Base-by-base conservation (phyloP, 176 grass and related monocot genomes). In the barley (Hordeum vulgare) region DNA sequence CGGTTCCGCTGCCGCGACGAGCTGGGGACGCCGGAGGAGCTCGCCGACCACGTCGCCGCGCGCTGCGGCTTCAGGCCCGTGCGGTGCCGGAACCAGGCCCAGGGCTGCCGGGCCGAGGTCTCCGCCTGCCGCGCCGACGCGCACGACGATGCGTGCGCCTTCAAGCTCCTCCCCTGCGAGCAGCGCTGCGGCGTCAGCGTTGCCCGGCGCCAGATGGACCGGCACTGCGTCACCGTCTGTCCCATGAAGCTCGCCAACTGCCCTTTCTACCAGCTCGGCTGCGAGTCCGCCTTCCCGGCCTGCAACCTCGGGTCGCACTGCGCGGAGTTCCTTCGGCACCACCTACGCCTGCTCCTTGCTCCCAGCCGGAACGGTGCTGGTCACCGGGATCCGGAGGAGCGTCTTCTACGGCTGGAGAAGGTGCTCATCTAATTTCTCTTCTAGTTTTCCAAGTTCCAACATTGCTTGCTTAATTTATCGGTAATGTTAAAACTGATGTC, bases 271-370 rank as follows among this genome's bases (percentile, higher is more conserved):
- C 51, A 35, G 74, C 49, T 76, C 11, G 65, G 63, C 51, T 76
- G 74, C 41, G 74, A 76, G 74, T 76, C 74, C 31, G 74, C 74
- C 31, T 76, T 76, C 74, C 74, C 74, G 11, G 53, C 31, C 18
- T 59, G 74, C 2, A 76, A 76, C 11, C 51, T 76, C 7, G 31
- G 21, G 1, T 58, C 53, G 1, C 74, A 76, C 53, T 76, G 74
- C 74, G 11, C 6, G 0, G 31, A 76, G 51, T 76, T 76, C 2
- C 31, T 76, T 0, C 51, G 31, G 57, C 34, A 31, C 0, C 74
- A 76, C 51, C 11, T 76, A 3, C 74, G 49, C 5, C 49, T 76
- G 1, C 73, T 76, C 29, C 20, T 23, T 8, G 11, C 14, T 23
- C 6, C 4, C 3, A 35, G 35, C 51, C 11, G n/a, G 51, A 76